Conservation (phyloP, 164 flowering plant species). For the Houttuynia cordata region DNA sequence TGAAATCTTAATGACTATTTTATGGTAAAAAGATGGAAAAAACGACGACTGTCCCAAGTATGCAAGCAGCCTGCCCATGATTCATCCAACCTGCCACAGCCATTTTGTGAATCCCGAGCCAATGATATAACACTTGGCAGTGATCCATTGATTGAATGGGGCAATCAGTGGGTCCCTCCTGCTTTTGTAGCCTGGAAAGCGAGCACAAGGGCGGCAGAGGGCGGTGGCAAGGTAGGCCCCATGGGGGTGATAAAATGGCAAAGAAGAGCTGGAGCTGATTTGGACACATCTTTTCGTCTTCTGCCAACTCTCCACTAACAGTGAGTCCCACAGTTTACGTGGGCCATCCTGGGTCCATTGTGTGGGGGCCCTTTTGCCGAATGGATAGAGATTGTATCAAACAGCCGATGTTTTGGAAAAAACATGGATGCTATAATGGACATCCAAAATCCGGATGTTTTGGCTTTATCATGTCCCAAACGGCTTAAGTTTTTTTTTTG, state of each 20-base stretch:
- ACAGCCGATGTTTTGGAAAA: no score
- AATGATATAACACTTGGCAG: background rate
- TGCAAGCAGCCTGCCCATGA: background rate
- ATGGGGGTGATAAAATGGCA: background rate
- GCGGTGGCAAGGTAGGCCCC: background rate
- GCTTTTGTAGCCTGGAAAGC: background rate
- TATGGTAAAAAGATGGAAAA: background rate
- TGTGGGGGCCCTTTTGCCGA: no score
- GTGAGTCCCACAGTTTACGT: background rate
- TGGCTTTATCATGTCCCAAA: no score
- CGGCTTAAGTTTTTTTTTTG: no score
- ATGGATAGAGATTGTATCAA: no score
- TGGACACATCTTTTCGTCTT: background rate
- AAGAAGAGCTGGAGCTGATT: background rate
- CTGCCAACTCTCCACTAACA: background rate
- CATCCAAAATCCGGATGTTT: no score
- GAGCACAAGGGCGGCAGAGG: background rate
- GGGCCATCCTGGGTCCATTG: no score
- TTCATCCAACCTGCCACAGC: background rate
- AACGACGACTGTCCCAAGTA: background rate
- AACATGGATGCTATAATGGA: no score
- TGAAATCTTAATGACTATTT: no score
- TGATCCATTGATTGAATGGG: background rate
- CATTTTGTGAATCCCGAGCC: background rate
- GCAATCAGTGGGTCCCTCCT: background rate